Percentiles rank a stretch among this genome's conserved stretches.
Conservation (phyloP, 2,329 filamentous ascomycete species). For the Penicillium brasilianum region DNA sequence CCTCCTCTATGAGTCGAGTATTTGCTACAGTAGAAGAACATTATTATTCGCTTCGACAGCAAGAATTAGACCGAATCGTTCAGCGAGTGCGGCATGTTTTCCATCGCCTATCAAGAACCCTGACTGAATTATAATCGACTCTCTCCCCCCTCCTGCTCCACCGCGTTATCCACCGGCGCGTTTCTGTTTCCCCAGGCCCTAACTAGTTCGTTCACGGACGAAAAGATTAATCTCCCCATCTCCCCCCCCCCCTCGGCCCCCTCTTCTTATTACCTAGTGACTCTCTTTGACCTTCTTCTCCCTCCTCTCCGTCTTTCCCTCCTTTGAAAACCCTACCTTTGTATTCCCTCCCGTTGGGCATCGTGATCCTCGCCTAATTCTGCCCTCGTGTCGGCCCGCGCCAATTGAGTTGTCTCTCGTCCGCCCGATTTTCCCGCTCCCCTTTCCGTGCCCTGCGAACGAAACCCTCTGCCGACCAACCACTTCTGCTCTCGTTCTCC, state of each 20-base stretch:
- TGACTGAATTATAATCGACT: not conserved
- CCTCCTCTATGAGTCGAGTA: not conserved
- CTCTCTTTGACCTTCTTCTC: constrained; percentile 14
- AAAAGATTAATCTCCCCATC: constrained; percentile 7
- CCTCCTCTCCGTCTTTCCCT: constrained; percentile 8
- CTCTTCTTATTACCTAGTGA: constrained; percentile 6
- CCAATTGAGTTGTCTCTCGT: constrained; percentile 6
- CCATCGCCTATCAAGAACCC: not conserved
- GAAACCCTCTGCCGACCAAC: constrained; percentile 4
- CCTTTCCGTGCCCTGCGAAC: constrained; percentile 6
- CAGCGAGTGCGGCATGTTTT: too few species aligned
- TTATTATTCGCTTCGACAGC: not conserved
- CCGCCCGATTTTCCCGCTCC: constrained; percentile 7
- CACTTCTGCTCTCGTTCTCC: not conserved
- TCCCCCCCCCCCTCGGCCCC: not conserved
- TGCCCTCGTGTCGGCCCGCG: constrained; percentile 5
- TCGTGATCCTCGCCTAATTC: constrained; percentile 10
- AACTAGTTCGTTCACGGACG: not conserved
- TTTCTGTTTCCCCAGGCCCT: constrained; percentile 20
- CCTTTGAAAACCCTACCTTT: not conserved
- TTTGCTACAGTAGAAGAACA: not conserved
- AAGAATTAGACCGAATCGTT: not conserved
- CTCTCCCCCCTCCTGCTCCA: constrained; percentile 18
- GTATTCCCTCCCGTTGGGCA: not conserved
- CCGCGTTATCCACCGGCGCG: constrained; percentile 20